These are phyloP conservation scores for Leishmania tarentolae DNA, from an alignment of 208 protist species.

Conservation along the genomic window DNA sequence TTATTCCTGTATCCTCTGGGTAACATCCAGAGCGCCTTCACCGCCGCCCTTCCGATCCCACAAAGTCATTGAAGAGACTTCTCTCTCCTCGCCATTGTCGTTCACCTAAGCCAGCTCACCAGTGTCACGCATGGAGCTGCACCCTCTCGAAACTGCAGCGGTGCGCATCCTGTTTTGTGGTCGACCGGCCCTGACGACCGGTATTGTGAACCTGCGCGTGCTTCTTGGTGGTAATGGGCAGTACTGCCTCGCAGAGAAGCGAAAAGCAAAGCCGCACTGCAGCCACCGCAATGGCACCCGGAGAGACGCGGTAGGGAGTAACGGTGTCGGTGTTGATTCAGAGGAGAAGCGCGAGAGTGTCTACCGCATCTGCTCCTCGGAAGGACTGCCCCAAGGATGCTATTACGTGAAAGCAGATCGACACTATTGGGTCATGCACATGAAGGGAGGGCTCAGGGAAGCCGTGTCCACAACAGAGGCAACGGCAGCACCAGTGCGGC, in stretches of 20 bases:
- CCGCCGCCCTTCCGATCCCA: not conserved
- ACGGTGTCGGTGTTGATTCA: not conserved
- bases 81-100: not conserved
- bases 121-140: slow-evolving; percentile 3
- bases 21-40: not conserved
- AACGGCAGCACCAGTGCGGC: not conserved
- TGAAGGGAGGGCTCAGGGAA: slow-evolving; percentile 1
- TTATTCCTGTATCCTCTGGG: not conserved
- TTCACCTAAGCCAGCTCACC: not conserved
- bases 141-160: not conserved
- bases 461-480: not conserved
- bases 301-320: not conserved
- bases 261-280: slow-evolving; percentile 5
- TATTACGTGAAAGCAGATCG: slow-evolving; percentile 41
- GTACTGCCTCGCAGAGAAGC: slow-evolving; percentile 52
- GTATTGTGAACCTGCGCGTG: slow-evolving; percentile 60
- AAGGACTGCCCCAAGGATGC: slow-evolving; percentile 38
- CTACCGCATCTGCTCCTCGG: slow-evolving; percentile 33
- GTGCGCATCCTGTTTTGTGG: slow-evolving; percentile 58
- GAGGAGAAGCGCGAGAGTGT: slow-evolving; percentile 14
- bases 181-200: slow-evolving; percentile 50
- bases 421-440: slow-evolving; percentile 45
- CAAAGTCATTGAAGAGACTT: not conserved
- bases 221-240: slow-evolving; percentile 45
- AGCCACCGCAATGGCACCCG: not conserved